A percentile compares a stretch with the other conserved stretches of the same genome.
Evolutionary conservation across 129 eudicot genomes (phyloP).

Genomic region (carrot (Daucus carota)): DH1_v3.0 NC_030382.2:47056001-47056500

Average conservation of each 20-base stretch:
- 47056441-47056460: constrained; percentile 1
- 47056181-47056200: constrained; percentile 75
- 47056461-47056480: not conserved
- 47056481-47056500: not conserved
- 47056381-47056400: constrained; percentile 82
- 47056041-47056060: not conserved
- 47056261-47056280: not conserved
- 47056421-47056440: constrained; percentile 54
- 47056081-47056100: not conserved
- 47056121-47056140: constrained; percentile 95
- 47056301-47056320: constrained; percentile 48
- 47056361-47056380: constrained; percentile 82
- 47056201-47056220: constrained; percentile 92
- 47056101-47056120: constrained; percentile 1
- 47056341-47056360: constrained; percentile 55
- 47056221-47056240: constrained; percentile 69
- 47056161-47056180: constrained; percentile 74
- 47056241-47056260: constrained; percentile 18
- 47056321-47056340: constrained; percentile 60
- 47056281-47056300: not conserved
- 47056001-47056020: constrained; percentile 14
- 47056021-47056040: not conserved
- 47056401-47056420: constrained; percentile 98
- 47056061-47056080: not conserved
- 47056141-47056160: constrained; percentile 86